Evolutionary conservation across 1,139 yeast species (phyloP), one percentile per base, ranked within the genome.

Genomic region (Kurtzmaniella quercitrusa): DNA sequence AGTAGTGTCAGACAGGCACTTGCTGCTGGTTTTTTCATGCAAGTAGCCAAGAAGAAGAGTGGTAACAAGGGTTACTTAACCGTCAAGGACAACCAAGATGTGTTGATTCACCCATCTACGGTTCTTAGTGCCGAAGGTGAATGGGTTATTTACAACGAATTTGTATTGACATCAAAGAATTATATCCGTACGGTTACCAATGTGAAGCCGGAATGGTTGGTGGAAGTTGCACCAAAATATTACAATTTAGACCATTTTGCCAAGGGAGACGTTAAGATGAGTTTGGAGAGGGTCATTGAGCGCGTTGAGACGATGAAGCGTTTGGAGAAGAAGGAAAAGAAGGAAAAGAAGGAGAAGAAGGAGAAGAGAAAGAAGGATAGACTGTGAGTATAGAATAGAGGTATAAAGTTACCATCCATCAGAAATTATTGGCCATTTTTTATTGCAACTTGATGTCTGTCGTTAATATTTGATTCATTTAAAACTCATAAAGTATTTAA

Each of bases 1-100:
- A 80, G 76, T 51, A 85, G 88, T 55, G 83, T 93, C 50, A 78
- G 95, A 47, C 84, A 85, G 62, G 96, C 98, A 0, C 68, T 93
- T 44, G 78, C 88, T 7, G 80, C 89, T n/a, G 99, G 98, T 2
- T 91, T 89, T 63, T 93, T 93, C 71, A 91, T 93, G 98, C 98
- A 93, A 69, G 96, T 87, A 42, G 98, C 98, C 37, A 91, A 91
- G 69, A 83, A 78, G 61, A 77, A 84, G 45, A 84, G 85, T 36
- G 82, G 84, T 40, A 83, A 80, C 58, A 71, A 71, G 55, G 89
- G 84, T 18, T 93, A 84, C 63, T 76, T 86, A 52, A 93, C 98
- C 0, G 85, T 91, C 42, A 89, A 89, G 65, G 98, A 93, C 63
- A 89, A 91, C 62, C 98, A 93, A 67, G 98, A 91, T 48, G 98